A percentile compares a stretch with the other conserved stretches of the same genome.
These are phyloP conservation scores for Haplosporangium sp. DNA, from an alignment of 371 early-diverging fungal genomes.

Conservation along the genomic window DNA sequence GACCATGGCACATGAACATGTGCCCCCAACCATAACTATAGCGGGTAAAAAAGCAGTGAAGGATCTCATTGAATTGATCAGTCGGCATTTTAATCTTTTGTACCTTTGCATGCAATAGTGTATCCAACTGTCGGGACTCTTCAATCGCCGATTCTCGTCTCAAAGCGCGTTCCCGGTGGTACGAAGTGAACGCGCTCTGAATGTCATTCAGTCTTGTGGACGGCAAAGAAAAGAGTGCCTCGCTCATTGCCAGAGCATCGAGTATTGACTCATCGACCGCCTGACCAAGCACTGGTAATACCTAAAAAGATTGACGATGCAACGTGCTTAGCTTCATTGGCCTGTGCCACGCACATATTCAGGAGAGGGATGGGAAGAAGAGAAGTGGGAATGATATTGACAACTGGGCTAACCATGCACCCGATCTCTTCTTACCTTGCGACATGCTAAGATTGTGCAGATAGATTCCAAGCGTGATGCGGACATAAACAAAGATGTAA, in stretches of 20 bases:
- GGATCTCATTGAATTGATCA: background rate
- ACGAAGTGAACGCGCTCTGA: constrained; percentile 18
- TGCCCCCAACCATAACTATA: background rate
- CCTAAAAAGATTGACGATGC: constrained; percentile 6
- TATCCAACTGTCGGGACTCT: constrained; percentile 28
- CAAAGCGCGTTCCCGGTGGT: constrained; percentile 21
- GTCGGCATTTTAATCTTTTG: background rate
- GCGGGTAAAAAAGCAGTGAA: background rate
- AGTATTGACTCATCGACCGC: constrained; percentile 37
- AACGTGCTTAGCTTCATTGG: constrained; percentile 8
- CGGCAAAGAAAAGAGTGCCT: constrained; percentile 21
- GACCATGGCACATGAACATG: background rate
- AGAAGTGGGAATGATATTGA: background rate
- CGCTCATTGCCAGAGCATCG: constrained; percentile 34
- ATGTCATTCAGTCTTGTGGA: constrained; percentile 21
- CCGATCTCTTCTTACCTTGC: constrained; percentile 13
- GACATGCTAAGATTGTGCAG: constrained; percentile 12
- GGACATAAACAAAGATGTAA: background rate
- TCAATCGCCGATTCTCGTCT: constrained; percentile 20
- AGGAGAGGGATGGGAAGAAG: background rate
- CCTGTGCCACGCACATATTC: background rate
- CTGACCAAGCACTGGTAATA: constrained; percentile 33
- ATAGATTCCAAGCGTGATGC: background rate
- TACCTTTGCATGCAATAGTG: constrained; percentile 26
- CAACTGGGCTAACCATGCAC: background rate